phyloP scores from a whole-genome alignment of 148 eudicot genomes.

The Simmondsia chinensis region DNA sequence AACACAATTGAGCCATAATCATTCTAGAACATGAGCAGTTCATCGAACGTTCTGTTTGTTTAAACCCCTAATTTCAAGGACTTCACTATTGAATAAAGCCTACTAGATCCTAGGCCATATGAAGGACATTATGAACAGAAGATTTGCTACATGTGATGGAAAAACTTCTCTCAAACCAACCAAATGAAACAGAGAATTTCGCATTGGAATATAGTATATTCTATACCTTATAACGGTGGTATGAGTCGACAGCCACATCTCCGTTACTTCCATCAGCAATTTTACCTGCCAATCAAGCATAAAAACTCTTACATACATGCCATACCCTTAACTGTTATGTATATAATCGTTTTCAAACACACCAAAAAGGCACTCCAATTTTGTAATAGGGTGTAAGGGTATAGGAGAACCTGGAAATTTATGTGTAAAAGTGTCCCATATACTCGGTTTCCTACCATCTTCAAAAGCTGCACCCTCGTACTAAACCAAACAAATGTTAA shows the following conservation, averaged over 20 bases:
- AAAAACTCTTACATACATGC: not conserved
- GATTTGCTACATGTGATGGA: too few relatives aligned
- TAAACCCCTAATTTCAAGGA: too few relatives aligned
- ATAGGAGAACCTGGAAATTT: conserved; percentile 16
- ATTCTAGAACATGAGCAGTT: too few relatives aligned
- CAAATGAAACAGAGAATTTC: not conserved
- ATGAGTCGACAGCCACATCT: conserved; percentile 23
- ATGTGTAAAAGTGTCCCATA: conserved; percentile 32
- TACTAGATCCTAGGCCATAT: too few relatives aligned
- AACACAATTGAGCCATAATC: too few relatives aligned
- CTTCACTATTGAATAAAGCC: too few relatives aligned
- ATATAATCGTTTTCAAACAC: not conserved
- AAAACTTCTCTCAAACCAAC: too few relatives aligned
- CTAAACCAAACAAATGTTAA: conserved; percentile 7
- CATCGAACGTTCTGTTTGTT: too few relatives aligned
- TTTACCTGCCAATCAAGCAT: conserved; percentile 12
- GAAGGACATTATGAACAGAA: too few relatives aligned
- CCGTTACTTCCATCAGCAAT: conserved; percentile 26
- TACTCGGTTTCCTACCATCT: conserved; percentile 25
- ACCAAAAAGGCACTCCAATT: not conserved
- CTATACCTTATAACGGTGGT: conserved; percentile 27
- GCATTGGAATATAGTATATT: not conserved
- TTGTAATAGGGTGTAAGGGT: not conserved
- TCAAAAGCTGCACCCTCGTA: conserved; percentile 31
- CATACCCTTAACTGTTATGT: not conserved